Conservation (phyloP, 2,329 filamentous ascomycete species). For the Amphichorda felina region DNA sequence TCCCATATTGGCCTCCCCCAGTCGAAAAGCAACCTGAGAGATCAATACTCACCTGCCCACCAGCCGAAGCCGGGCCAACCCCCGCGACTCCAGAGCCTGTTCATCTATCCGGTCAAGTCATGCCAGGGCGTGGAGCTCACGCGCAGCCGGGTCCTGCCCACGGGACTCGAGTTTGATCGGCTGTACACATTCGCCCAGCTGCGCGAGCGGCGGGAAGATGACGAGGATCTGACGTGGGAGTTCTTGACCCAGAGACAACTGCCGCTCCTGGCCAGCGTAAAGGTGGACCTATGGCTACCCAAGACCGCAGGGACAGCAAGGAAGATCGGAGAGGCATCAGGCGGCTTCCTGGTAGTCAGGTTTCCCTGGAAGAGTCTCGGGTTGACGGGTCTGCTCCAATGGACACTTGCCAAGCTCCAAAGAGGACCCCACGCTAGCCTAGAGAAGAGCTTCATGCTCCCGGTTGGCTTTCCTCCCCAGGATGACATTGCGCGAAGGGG, state of each 20-base stretch:
- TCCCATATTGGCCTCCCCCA: neutral
- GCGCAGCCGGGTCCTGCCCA: slow-evolving; percentile 53
- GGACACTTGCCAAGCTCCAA: slow-evolving; percentile 30
- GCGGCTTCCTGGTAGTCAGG: slow-evolving; percentile 48
- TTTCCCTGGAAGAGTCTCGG: slow-evolving; percentile 41
- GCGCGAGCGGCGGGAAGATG: slow-evolving; percentile 20
- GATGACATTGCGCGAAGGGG: slow-evolving; percentile 44
- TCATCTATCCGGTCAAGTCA: slow-evolving; percentile 4
- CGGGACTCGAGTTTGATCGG: slow-evolving; percentile 68
- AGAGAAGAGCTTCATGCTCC: slow-evolving; percentile 54
- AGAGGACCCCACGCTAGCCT: slow-evolving; percentile 36
- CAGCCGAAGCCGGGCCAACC: neutral
- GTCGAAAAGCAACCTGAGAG: neutral
- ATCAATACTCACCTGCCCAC: neutral
- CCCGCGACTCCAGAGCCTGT: slow-evolving; percentile 3
- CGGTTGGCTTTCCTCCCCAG: slow-evolving; percentile 47
- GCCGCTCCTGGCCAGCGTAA: slow-evolving; percentile 59
- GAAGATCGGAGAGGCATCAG: slow-evolving; percentile 4
- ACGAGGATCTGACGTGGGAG: slow-evolving; percentile 44
- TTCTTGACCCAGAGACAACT: slow-evolving; percentile 61
- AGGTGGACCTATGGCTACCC: slow-evolving; percentile 57
- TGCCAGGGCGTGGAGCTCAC: slow-evolving; percentile 19
- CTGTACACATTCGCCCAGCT: slow-evolving; percentile 71
- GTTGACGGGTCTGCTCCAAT: slow-evolving; percentile 8
- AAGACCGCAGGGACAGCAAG: slow-evolving; percentile 13